phyloP scores from a whole-genome alignment of 352 stramenopile species.

The Aphanomyces stellatus region DNA sequence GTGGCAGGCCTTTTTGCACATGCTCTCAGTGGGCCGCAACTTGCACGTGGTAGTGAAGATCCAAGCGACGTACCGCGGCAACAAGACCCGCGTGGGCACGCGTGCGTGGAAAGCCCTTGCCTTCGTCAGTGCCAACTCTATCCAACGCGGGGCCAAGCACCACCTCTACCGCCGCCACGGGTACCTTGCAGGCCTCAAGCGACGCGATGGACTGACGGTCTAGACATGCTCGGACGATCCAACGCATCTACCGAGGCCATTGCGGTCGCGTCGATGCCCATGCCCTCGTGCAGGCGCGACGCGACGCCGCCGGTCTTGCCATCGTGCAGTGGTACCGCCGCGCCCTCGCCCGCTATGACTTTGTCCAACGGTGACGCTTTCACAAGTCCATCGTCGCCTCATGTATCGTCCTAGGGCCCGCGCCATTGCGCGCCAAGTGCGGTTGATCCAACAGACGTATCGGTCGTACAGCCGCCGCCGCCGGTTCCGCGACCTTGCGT shows the following conservation, averaged over 20 bases:
- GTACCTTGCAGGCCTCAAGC: slow-evolving; percentile 11
- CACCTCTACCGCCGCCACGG: slow-evolving; percentile 29
- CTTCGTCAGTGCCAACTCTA: slow-evolving; percentile 26
- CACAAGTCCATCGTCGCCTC: not conserved
- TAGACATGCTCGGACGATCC: slow-evolving; percentile 8
- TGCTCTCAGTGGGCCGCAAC: slow-evolving; percentile 35
- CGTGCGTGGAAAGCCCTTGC: slow-evolving; percentile 24
- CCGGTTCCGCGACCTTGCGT: not conserved
- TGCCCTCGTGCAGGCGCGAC: not conserved
- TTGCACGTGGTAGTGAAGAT: slow-evolving; percentile 31
- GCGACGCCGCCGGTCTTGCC: not conserved
- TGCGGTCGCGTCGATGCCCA: not conserved
- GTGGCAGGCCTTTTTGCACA: slow-evolving; percentile 40
- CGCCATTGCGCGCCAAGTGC: slow-evolving; percentile 18
- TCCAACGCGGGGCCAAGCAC: slow-evolving; percentile 29
- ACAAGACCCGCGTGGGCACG: slow-evolving; percentile 27
- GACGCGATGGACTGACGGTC: not conserved
- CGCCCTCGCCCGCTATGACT: slow-evolving; percentile 31
- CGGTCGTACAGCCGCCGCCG: slow-evolving; percentile 29
- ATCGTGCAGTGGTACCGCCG: slow-evolving; percentile 36
- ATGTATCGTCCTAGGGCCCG: not conserved
- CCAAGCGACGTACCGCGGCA: slow-evolving; percentile 39
- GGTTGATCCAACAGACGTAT: slow-evolving; percentile 46
- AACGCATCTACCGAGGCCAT: slow-evolving; percentile 9
- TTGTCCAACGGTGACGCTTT: not conserved